phyloP scores from a whole-genome alignment of 305 asterid species.

The Vinca major region DNA sequence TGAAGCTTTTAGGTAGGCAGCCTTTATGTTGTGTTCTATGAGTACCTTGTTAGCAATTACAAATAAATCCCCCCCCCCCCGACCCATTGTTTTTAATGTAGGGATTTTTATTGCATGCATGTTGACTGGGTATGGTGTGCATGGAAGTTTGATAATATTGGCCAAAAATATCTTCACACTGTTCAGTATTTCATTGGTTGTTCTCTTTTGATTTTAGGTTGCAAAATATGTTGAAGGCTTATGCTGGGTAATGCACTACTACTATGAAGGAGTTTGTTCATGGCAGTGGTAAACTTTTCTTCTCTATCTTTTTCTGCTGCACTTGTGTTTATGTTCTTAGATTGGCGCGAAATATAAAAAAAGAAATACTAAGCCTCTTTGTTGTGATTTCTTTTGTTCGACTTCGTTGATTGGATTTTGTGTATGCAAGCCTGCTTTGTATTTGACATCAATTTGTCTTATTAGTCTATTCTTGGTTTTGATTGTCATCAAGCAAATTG shows the following conservation, averaged over 20 bases:
- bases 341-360: neutral
- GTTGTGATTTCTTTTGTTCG: neutral
- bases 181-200: neutral
- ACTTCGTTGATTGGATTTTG: neutral
- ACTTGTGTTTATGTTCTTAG: neutral
- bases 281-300: constrained; percentile 77
- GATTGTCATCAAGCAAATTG: neutral
- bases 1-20: neutral
- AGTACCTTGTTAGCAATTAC: neutral
- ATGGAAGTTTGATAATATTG: neutral
- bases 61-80: neutral
- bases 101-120: neutral
- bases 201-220: constrained; percentile 42
- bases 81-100: neutral
- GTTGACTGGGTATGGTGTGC: neutral
- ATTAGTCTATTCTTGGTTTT: neutral
- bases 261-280: constrained; percentile 97
- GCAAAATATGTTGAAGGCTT: constrained; percentile 80
- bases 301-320: constrained; percentile 17
- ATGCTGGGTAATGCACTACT: constrained; percentile 99
- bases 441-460: neutral
- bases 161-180: neutral
- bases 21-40: neutral
- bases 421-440: neutral
- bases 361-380: too few relatives aligned